Conservation (phyloP, 1,284 basidiomycete genomes). For the Tilletiaria anomala region DNA sequence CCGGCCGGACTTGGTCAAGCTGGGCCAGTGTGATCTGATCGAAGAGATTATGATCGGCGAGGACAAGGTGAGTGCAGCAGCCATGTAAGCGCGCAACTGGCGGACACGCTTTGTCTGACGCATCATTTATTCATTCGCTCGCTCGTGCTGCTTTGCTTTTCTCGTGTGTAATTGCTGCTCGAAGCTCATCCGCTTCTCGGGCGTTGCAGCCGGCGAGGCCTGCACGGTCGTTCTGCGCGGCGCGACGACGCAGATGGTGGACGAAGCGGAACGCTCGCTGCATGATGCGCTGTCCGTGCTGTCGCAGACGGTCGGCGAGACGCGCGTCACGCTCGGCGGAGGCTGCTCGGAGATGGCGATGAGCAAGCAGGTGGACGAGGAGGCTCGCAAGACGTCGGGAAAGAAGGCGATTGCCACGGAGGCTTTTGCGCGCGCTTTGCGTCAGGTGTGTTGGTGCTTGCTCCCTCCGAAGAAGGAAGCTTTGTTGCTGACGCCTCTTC, state of each 20-base stretch:
- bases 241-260: conserved; percentile 95
- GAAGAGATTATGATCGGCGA: conserved; percentile 99
- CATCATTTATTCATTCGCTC: too few relatives aligned
- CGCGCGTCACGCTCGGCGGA: conserved; percentile 79
- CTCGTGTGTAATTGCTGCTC: background rate
- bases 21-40: conserved; percentile 84
- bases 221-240: conserved; percentile 96
- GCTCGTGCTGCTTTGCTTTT: background rate
- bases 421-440: conserved; percentile 70
- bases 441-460: too few relatives aligned
- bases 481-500: too few relatives aligned
- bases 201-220: conserved; percentile 93
- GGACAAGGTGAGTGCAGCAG: too few relatives aligned
- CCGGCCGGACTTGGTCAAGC: conserved; percentile 76
- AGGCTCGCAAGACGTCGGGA: conserved; percentile 66
- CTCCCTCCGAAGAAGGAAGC: too few relatives aligned
- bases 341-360: conserved; percentile 97
- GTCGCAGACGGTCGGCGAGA: conserved; percentile 95
- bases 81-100: too few relatives aligned
- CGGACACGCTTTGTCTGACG: too few relatives aligned
- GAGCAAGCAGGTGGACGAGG: conserved; percentile 84
- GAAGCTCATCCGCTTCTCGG: conserved; percentile 96
- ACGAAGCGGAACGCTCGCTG: conserved; percentile 92
- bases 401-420: conserved; percentile 95
- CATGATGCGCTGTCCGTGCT: conserved; percentile 95